Conservation (phyloP, 148 eudicot species). For the Fagopyrum tataricum region DNA sequence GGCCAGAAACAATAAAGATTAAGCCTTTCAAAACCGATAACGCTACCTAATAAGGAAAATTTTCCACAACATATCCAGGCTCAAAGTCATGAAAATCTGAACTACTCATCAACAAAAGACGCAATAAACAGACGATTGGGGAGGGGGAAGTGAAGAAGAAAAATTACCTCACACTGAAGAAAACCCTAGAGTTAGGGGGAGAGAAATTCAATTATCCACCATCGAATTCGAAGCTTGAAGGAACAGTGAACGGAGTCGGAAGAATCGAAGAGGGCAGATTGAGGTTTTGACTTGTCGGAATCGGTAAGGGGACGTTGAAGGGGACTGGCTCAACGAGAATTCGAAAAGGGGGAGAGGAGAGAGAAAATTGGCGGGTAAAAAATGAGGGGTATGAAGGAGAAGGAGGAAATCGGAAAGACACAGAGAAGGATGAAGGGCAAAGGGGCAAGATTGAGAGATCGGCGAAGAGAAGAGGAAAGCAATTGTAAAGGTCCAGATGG, state of each 20-base stretch:
- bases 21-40: neutral
- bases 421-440: slow-evolving; percentile 17
- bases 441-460: slow-evolving; percentile 21
- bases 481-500: slow-evolving; percentile 34
- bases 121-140: neutral
- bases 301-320: neutral
- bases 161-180: slow-evolving; percentile 4
- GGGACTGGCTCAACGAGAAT: slow-evolving; percentile 23
- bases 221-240: neutral
- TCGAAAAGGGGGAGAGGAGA: slow-evolving; percentile 28
- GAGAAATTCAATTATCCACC: neutral
- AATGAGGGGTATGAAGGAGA: slow-evolving; percentile 4
- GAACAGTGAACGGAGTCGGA: neutral
- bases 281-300: neutral
- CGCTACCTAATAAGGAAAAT: neutral
- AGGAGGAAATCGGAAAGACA: slow-evolving; percentile 20
- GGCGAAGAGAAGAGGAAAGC: slow-evolving; percentile 19
- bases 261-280: neutral
- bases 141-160: neutral
- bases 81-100: neutral
- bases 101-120: neutral
- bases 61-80: neutral
- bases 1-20: neutral
- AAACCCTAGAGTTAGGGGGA: neutral
- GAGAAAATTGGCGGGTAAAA: slow-evolving; percentile 51